Evolutionary conservation across 2,329 filamentous ascomycete species (phyloP), one percentile per base, ranked within the genome.

Genomic region (Exophiala sp.): DNA sequence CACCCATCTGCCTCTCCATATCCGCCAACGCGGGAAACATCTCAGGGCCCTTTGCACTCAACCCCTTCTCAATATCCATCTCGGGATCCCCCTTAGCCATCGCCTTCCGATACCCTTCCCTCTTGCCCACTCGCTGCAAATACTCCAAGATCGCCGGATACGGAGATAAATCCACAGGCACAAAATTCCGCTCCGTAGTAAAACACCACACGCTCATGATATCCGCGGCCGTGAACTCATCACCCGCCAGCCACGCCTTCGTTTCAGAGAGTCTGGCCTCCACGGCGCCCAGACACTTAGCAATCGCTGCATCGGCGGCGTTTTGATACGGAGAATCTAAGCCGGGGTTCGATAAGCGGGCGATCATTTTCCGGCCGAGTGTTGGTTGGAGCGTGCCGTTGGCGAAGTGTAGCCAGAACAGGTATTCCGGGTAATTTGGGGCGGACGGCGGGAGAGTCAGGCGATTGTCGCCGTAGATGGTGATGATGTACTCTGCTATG

Each of bases 331-430:
- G 60, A 36, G 72, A 68, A 11, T 70, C 66, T 1, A 52, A 48
- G 5, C 38, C 52, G 3, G 44, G 39, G n/a, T 62, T 71, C 21
- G 75, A 72, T 4, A 63, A 44, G 11, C 68, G 62, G 53, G 71
- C 58, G 50, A 67, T 63, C 65, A 81, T 66, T 4, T 63, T 65
- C 10, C 73, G 68, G 3, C 64, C 57, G 34, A 81, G 55, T 0
- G 65, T 65, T 0, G 75, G 68, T 60, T 71, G 68, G 3, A 81
- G 69, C 1, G 66, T 75, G 33, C 73, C 73, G 62, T 80, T 77
- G 7, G 73, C 70, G 65, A 76, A 85, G 65, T 86, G 81, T 63
- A 82, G 80, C 82, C 82, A 88, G 71, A 82, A 86, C 1, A 88
- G 63, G 59, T 83, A 87, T 47, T 83, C 76, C 2, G 80, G 71